These are phyloP conservation scores for Silene conica DNA, from an alignment of 148 eudicot species.

Conservation along the genomic window DNA sequence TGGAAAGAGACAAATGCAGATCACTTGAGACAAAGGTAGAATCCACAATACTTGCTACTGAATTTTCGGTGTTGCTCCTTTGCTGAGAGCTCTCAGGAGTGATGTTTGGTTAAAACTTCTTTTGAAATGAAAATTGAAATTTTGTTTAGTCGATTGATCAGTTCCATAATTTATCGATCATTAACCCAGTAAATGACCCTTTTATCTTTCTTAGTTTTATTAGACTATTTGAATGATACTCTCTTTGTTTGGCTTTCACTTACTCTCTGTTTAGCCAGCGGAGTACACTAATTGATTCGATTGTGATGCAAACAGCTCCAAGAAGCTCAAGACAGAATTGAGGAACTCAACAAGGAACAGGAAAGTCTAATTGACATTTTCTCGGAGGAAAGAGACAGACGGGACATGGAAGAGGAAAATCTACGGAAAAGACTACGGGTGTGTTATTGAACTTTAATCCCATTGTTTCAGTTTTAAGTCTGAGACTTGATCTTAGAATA, in stretches of 20 bases:
- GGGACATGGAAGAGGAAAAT: conserved; percentile 57
- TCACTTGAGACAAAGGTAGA: conserved; percentile 52
- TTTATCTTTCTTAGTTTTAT: neutral
- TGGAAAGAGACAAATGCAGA: conserved; percentile 41
- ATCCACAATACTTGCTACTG: neutral
- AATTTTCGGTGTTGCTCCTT: neutral
- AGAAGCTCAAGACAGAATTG: conserved; percentile 37
- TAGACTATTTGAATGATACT: neutral
- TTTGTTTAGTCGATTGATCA: too few species aligned
- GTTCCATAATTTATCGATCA: neutral
- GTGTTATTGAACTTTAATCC: neutral
- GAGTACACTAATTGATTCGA: neutral
- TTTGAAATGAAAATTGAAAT: neutral
- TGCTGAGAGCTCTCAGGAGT: too few species aligned
- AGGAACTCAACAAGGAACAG: conserved; percentile 61
- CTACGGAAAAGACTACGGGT: conserved; percentile 61
- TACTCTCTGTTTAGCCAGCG: neutral
- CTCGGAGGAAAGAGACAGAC: conserved; percentile 68
- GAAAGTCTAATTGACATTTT: conserved; percentile 56
- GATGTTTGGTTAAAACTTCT: neutral
- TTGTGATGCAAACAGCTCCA: conserved; percentile 36
- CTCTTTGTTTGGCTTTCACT: too few species aligned
- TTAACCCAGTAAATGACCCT: neutral
- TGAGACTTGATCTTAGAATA: neutral
- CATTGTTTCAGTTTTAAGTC: neutral